phyloP scores from a whole-genome alignment of 257 asterid species.

The Przewalskia tangutica region DNA sequence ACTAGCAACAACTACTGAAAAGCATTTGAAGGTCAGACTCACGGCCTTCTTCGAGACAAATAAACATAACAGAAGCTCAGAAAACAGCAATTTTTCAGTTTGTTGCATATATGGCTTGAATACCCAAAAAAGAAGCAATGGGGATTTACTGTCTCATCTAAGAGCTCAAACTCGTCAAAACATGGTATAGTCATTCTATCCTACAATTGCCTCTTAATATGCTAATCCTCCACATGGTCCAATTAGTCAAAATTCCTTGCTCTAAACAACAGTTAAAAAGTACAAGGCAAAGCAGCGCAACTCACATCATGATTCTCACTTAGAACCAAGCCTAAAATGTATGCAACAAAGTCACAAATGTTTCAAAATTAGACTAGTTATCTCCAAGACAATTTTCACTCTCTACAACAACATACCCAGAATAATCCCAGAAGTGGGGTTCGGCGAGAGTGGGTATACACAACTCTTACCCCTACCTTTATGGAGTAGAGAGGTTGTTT shows the following conservation, averaged over 20 bases:
- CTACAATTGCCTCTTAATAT: neutral
- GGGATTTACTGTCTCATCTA: neutral
- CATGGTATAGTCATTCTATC: neutral
- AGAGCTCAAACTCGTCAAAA: neutral
- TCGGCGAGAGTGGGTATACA: too few relatives aligned
- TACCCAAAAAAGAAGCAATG: neutral
- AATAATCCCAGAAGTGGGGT: too few relatives aligned
- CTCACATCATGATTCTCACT: neutral
- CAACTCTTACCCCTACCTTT: too few relatives aligned
- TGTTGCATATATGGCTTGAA: neutral
- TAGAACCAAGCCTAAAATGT: neutral
- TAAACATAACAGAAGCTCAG: neutral
- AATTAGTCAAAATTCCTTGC: neutral
- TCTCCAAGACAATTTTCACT: neutral
- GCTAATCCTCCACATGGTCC: neutral
- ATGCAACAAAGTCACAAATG: neutral
- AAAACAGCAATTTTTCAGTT: neutral
- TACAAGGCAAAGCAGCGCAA: neutral
- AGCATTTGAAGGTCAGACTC: neutral
- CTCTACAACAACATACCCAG: neutral
- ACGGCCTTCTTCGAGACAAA: neutral
- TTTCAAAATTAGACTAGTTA: neutral
- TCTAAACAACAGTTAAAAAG: neutral
- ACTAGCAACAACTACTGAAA: neutral
- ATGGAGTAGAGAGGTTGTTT: too few relatives aligned